These are phyloP conservation scores for Hypoxylon rubiginosum DNA, from an alignment of 2,329 filamentous ascomycete genomes.

Conservation along the genomic window DNA sequence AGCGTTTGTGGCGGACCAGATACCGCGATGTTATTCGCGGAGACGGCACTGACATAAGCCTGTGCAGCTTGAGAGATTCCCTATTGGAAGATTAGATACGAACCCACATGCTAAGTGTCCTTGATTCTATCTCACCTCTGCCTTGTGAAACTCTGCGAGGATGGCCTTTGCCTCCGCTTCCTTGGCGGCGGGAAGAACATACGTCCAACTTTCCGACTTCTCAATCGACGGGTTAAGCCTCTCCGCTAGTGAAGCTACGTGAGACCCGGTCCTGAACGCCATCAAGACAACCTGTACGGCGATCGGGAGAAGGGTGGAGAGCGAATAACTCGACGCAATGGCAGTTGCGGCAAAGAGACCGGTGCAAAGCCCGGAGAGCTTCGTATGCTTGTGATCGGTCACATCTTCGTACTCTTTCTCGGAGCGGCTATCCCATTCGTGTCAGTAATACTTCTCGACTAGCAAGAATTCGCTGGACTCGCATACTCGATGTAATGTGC, in stretches of 20 bases:
- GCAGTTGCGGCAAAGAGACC: slow-evolving; percentile 78
- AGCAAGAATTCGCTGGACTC: neutral
- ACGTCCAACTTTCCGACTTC: slow-evolving; percentile 74
- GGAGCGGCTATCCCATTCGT: slow-evolving; percentile 56
- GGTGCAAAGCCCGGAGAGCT: slow-evolving; percentile 75
- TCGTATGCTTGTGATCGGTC: slow-evolving; percentile 63
- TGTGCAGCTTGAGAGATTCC: slow-evolving; percentile 60
- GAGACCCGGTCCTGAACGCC: slow-evolving; percentile 74
- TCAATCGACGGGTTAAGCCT: slow-evolving; percentile 56
- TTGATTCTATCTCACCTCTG: slow-evolving; percentile 58
- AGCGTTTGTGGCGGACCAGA: slow-evolving; percentile 68
- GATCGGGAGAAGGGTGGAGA: slow-evolving; percentile 72
- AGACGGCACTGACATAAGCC: slow-evolving; percentile 68
- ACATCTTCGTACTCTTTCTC: slow-evolving; percentile 69
- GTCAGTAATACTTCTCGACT: slow-evolving; percentile 47
- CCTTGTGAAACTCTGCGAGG: slow-evolving; percentile 69
- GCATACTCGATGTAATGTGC: slow-evolving; percentile 77
- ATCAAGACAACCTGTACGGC: slow-evolving; percentile 74
- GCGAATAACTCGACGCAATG: slow-evolving; percentile 72
- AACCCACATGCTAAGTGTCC: neutral
- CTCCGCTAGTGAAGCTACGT: slow-evolving; percentile 66
- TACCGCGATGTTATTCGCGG: slow-evolving; percentile 63
- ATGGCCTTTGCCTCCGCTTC: slow-evolving; percentile 64
- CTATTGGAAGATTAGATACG: slow-evolving; percentile 45
- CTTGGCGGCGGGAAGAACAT: slow-evolving; percentile 70